Evolutionary conservation across 2,329 filamentous ascomycete genomes (phyloP).

Genomic region (Cadophora malorum): DNA sequence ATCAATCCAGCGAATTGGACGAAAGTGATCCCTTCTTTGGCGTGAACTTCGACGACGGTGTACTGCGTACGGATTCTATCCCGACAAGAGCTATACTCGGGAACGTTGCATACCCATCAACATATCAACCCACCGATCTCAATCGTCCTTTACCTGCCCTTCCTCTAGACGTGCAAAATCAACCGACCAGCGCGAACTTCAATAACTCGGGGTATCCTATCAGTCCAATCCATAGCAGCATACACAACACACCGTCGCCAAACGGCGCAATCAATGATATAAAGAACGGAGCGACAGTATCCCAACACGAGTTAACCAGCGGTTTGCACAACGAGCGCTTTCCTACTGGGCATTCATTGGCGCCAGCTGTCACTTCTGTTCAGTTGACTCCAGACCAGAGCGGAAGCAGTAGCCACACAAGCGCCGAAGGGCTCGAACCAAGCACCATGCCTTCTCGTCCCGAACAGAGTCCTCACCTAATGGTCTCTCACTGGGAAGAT

Average conservation of each 20-base stretch:
- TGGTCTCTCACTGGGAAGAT: slow-evolving; percentile 38
- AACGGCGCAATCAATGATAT: slow-evolving; percentile 33
- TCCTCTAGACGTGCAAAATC: slow-evolving; percentile 28
- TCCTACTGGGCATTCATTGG: slow-evolving; percentile 28
- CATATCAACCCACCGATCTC: slow-evolving; percentile 26
- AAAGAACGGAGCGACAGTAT: slow-evolving; percentile 32
- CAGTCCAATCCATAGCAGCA: slow-evolving; percentile 41
- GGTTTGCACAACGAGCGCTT: slow-evolving; percentile 33
- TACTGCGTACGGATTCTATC: slow-evolving; percentile 39
- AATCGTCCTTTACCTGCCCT: slow-evolving; percentile 32
- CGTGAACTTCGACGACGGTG: slow-evolving; percentile 44
- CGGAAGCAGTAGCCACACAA: slow-evolving; percentile 43
- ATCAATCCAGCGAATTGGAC: slow-evolving; percentile 42
- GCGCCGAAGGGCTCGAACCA: slow-evolving; percentile 41
- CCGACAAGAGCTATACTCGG: slow-evolving; percentile 28
- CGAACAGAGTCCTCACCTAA: slow-evolving; percentile 38
- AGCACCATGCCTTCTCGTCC: slow-evolving; percentile 34
- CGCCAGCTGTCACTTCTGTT: slow-evolving; percentile 28
- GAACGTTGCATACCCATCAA: slow-evolving; percentile 28
- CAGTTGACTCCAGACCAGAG: slow-evolving; percentile 45
- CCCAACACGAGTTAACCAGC: slow-evolving; percentile 37
- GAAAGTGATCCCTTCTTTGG: slow-evolving; percentile 45
- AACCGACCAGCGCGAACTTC: slow-evolving; percentile 31
- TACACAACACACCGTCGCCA: slow-evolving; percentile 40
- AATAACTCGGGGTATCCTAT: slow-evolving; percentile 39